A percentile compares a stretch with the other conserved stretches of the same genome.
Conservation (phyloP, 768 basidiomycete genomes). For the Boletus huronensis region DNA sequence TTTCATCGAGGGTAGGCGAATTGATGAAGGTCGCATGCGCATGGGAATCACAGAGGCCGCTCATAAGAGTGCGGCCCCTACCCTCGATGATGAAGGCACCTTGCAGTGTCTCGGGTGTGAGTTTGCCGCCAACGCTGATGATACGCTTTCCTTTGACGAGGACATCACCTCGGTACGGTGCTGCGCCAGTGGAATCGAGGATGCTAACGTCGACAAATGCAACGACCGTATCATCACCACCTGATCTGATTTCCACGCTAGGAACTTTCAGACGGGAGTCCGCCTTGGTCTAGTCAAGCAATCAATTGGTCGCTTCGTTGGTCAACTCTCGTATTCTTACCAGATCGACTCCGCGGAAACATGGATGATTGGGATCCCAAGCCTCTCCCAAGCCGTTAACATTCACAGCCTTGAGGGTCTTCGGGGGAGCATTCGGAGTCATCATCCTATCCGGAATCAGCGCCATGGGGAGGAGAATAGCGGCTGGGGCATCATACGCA, state of each 20-base stretch:
- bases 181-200: slow-evolving; percentile 33
- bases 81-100: slow-evolving; percentile 28
- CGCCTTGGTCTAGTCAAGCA: slow-evolving; percentile 14
- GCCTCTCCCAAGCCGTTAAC: slow-evolving; percentile 24
- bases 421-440: slow-evolving; percentile 4
- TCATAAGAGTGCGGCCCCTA: slow-evolving; percentile 35
- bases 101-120: slow-evolving; percentile 19
- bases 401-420: not conserved
- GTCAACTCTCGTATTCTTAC: slow-evolving; percentile 3
- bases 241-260: slow-evolving; percentile 22
- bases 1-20: slow-evolving; percentile 29
- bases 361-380: slow-evolving; percentile 20
- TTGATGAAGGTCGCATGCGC: slow-evolving; percentile 34
- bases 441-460: slow-evolving; percentile 17
- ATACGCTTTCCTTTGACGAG: slow-evolving; percentile 32
- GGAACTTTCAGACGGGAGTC: slow-evolving; percentile 23
- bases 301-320: not conserved
- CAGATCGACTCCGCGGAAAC: slow-evolving; percentile 24
- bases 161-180: slow-evolving; percentile 34
- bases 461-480: not conserved
- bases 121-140: slow-evolving; percentile 24
- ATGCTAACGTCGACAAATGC: slow-evolving; percentile 33
- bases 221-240: slow-evolving; percentile 16
- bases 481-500: not conserved
- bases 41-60: slow-evolving; percentile 36